A percentile compares a stretch with the other conserved stretches of the same genome.
Evolutionary conservation across 2,329 filamentous ascomycete genomes (phyloP).

Genomic region (Fusarium temperatum): DNA sequence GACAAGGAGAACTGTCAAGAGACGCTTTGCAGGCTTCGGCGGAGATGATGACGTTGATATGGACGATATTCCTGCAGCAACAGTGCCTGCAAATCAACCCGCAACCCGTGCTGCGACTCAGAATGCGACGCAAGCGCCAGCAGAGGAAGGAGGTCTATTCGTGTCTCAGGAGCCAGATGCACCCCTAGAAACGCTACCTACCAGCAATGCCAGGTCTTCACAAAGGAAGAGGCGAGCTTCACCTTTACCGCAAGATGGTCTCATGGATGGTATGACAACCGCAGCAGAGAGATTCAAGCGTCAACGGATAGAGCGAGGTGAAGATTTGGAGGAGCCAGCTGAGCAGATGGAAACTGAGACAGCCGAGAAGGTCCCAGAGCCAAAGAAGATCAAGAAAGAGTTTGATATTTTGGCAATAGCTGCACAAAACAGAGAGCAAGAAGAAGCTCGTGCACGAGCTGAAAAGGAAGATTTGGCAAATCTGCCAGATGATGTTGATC

Average conservation of each 20-base stretch:
- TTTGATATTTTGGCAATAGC: constrained; percentile 75
- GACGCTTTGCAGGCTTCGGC: constrained; percentile 79
- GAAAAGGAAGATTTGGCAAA: constrained; percentile 64
- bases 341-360: constrained; percentile 39
- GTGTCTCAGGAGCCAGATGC: constrained; percentile 60
- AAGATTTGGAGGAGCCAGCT: constrained; percentile 51
- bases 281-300: constrained; percentile 81
- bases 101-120: background rate
- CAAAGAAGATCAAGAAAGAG: constrained; percentile 64
- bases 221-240: constrained; percentile 59
- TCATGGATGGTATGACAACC: constrained; percentile 78
- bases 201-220: constrained; percentile 35
- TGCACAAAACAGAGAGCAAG: constrained; percentile 67
- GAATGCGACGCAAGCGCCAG: background rate
- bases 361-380: constrained; percentile 20
- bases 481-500: constrained; percentile 71
- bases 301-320: constrained; percentile 71
- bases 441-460: constrained; percentile 68
- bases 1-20: constrained; percentile 53
- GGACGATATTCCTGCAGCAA: constrained; percentile 30
- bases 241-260: constrained; percentile 58
- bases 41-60: constrained; percentile 54
- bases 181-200: constrained; percentile 32
- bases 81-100: background rate
- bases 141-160: constrained; percentile 59